Evolutionary conservation across 768 basidiomycete genomes (phyloP).

Genomic region (Kwoniella botswanensis): DNA sequence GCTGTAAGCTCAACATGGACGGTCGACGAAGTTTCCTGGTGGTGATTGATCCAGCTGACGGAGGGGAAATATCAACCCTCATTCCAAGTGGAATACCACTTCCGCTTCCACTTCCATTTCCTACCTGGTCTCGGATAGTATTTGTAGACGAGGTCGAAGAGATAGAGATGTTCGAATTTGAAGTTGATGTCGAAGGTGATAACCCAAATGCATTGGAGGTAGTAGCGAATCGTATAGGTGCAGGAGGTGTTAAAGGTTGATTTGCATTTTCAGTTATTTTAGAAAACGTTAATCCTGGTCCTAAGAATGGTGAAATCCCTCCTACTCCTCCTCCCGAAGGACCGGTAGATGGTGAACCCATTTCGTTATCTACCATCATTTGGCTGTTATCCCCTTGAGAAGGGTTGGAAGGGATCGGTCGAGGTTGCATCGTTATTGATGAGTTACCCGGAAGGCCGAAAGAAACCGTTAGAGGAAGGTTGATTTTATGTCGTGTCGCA

Average conservation of each 20-base stretch:
- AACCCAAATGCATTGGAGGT: constrained; percentile 50
- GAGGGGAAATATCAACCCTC: constrained; percentile 28
- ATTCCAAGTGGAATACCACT: not conserved
- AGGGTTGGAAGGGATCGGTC: constrained; percentile 26
- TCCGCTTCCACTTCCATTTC: not conserved
- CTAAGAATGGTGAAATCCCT: not conserved
- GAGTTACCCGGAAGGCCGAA: not conserved
- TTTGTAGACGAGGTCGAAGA: constrained; percentile 20
- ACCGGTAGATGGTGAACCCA: constrained; percentile 13
- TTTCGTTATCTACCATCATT: constrained; percentile 19
- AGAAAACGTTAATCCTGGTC: constrained; percentile 4
- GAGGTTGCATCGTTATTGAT: constrained; percentile 25
- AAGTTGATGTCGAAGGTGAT: constrained; percentile 26
- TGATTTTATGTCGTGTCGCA: not conserved
- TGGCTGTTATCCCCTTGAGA: not conserved
- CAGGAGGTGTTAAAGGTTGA: constrained; percentile 15
- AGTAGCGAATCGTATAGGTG: constrained; percentile 36
- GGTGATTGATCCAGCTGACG: constrained; percentile 28
- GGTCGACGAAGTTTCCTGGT: constrained; percentile 40
- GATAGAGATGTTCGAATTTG: constrained; percentile 23
- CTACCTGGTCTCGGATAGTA: not conserved
- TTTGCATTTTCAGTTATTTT: constrained; percentile 2
- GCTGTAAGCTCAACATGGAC: constrained; percentile 45
- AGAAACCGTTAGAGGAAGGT: not conserved
- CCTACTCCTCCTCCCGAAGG: not conserved